Conservation (phyloP, 75 land plant genomes). For the Larix kaempferi region DNA sequence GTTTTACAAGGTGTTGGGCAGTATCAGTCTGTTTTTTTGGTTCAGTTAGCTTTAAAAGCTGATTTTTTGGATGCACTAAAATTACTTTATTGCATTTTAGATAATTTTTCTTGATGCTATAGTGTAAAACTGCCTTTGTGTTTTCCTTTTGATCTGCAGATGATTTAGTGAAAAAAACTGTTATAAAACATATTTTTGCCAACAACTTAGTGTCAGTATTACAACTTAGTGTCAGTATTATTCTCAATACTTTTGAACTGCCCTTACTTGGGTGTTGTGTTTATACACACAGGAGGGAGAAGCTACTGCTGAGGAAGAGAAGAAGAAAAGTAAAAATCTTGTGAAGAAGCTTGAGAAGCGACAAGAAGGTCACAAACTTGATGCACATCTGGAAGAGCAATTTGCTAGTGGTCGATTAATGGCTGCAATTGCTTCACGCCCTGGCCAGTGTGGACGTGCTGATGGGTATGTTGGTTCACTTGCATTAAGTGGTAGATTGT, state of each 20-base stretch:
- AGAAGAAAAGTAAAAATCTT: slow-evolving; percentile 33
- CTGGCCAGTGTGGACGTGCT: slow-evolving; percentile 47
- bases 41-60: too few species aligned
- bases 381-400: slow-evolving; percentile 42
- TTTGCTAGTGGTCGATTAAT: slow-evolving; percentile 37
- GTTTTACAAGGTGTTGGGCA: too few species aligned
- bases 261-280: not conserved
- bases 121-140: too few species aligned
- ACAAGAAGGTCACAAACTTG: slow-evolving; percentile 30
- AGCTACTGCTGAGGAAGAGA: slow-evolving; percentile 26
- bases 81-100: too few species aligned
- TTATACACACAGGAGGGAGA: slow-evolving; percentile 15
- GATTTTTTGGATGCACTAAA: too few species aligned
- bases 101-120: too few species aligned
- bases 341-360: slow-evolving; percentile 32
- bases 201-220: too few species aligned
- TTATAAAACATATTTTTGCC: too few species aligned
- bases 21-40: too few species aligned
- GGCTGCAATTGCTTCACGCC: slow-evolving; percentile 40
- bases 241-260: not conserved
- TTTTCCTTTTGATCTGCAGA: too few species aligned
- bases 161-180: too few species aligned
- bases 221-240: too few species aligned
- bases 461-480: slow-evolving; percentile 27
- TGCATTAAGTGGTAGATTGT: not conserved